These are phyloP conservation scores for Trichoderma arundinaceum DNA, from an alignment of 2,329 filamentous ascomycete species.

Conservation along the genomic window DNA sequence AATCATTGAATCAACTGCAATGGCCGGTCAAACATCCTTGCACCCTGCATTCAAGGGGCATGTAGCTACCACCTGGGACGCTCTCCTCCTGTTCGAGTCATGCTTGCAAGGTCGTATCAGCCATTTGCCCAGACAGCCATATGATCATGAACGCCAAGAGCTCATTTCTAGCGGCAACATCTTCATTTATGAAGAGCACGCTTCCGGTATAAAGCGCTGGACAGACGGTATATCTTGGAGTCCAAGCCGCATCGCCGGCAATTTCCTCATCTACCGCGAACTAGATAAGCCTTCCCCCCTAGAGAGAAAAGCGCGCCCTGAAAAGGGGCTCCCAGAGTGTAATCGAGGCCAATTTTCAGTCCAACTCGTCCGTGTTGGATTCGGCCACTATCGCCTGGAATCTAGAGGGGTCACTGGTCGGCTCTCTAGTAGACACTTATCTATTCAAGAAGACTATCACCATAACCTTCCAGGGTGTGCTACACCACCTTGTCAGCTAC, in stretches of 20 bases:
- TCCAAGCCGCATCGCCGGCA: conserved; percentile 84
- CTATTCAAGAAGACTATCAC: conserved; percentile 96
- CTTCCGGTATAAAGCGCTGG: conserved; percentile 92
- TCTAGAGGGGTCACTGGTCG: conserved; percentile 61
- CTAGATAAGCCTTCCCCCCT: conserved; percentile 77
- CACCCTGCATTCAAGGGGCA: conserved; percentile 71
- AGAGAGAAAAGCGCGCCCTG: conserved; percentile 84
- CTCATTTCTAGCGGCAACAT: conserved; percentile 85
- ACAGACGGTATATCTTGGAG: conserved; percentile 92
- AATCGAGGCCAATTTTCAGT: conserved; percentile 44
- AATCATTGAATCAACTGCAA: conserved; percentile 33
- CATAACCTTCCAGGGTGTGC: conserved; percentile 73
- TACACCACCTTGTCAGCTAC: conserved; percentile 87
- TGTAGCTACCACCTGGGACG: conserved; percentile 73
- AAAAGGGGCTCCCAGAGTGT: conserved; percentile 50
- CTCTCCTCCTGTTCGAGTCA: conserved; percentile 79
- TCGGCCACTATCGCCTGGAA: conserved; percentile 39
- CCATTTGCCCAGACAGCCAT: conserved; percentile 81
- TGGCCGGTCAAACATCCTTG: conserved; percentile 48
- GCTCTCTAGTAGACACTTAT: conserved; percentile 88
- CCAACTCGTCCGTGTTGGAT: conserved; percentile 31
- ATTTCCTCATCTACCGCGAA: conserved; percentile 86
- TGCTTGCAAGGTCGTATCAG: conserved; percentile 72
- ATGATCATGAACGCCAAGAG: conserved; percentile 78
- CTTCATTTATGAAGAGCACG: conserved; percentile 90